phyloP scores from a whole-genome alignment of 768 basidiomycete genomes.

The Leccinum sublutescens region DNA sequence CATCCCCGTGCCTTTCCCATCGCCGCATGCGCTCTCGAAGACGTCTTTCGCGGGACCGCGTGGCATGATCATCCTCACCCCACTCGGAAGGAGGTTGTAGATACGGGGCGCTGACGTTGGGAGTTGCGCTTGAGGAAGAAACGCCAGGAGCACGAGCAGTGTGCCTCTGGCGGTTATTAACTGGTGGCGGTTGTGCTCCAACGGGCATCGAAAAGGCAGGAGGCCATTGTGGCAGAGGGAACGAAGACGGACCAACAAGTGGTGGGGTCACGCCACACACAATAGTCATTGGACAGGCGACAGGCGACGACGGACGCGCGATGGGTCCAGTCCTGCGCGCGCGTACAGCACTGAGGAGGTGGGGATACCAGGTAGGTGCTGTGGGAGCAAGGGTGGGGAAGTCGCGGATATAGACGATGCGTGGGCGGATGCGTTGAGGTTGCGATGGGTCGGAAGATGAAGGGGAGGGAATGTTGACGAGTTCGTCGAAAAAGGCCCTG shows the following conservation, averaged over 20 bases:
- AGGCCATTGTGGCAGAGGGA: conserved; percentile 8
- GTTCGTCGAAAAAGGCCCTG: conserved; percentile 72
- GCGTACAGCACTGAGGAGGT: conserved; percentile 75
- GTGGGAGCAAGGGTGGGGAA: conserved; percentile 72
- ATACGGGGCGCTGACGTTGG: conserved; percentile 9
- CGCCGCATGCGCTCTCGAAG: conserved; percentile 66
- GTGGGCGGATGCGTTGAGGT: conserved; percentile 43
- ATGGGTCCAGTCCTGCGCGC: conserved; percentile 67
- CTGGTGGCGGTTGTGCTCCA: conserved; percentile 14
- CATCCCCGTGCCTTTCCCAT: conserved; percentile 67
- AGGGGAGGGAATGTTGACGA: conserved; percentile 60
- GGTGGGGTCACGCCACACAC: conserved; percentile 86
- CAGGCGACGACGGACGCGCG: conserved; percentile 56
- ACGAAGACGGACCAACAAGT: conserved; percentile 48
- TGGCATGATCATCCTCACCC: conserved; percentile 65
- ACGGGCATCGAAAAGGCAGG: conserved; percentile 12
- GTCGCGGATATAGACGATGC: conserved; percentile 83
- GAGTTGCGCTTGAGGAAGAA: conserved; percentile 36
- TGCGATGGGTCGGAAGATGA: conserved; percentile 27
- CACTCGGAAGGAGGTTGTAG: conserved; percentile 41
- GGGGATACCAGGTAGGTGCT: conserved; percentile 76
- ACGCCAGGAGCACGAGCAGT: conserved; percentile 24
- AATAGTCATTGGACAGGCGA: conserved; percentile 72
- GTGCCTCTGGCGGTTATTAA: conserved; percentile 13
- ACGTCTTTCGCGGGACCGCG: conserved; percentile 67